These are phyloP conservation scores for Chaetomiaceae sp. DNA, from an alignment of 2,329 filamentous ascomycete species.

Conservation along the genomic window DNA sequence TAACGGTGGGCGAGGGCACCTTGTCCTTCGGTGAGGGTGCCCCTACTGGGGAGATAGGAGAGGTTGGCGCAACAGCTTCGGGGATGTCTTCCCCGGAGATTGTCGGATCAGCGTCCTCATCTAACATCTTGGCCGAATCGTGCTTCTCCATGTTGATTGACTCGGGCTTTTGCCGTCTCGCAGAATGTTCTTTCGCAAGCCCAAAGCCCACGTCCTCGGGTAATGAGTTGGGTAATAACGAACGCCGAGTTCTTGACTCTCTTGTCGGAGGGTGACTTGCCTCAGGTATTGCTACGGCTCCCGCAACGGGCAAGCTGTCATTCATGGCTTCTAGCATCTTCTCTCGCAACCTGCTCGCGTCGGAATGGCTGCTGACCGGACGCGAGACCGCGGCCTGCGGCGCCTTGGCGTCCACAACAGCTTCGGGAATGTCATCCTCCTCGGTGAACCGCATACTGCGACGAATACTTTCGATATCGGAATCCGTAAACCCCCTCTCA, in stretches of 20 bases:
- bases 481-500: slow-evolving; percentile 54
- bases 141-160: slow-evolving; percentile 31
- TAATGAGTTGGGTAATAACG: slow-evolving; percentile 30
- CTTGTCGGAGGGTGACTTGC: slow-evolving; percentile 15
- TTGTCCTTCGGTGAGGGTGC: neutral
- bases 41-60: neutral
- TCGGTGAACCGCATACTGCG: slow-evolving; percentile 21
- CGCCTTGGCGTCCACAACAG: slow-evolving; percentile 12
- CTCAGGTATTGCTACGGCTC: slow-evolving; percentile 17
- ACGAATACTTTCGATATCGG: slow-evolving; percentile 34
- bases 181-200: slow-evolving; percentile 20
- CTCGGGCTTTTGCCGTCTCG: slow-evolving; percentile 19
- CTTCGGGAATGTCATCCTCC: slow-evolving; percentile 25
- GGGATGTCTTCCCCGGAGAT: neutral
- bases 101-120: slow-evolving; percentile 27
- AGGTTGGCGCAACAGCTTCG: slow-evolving; percentile 4
- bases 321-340: slow-evolving; percentile 37
- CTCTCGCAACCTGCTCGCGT: slow-evolving; percentile 32
- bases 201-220: slow-evolving; percentile 33
- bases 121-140: slow-evolving; percentile 47
- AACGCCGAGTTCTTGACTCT: slow-evolving; percentile 36
- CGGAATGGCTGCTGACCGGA: slow-evolving; percentile 35
- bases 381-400: slow-evolving; percentile 25
- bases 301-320: slow-evolving; percentile 30
- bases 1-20: slow-evolving; percentile 10